Evolutionary conservation across 495 filamentous ascomycete genomes (phyloP), one percentile per base, ranked within the genome.

Genomic region (Penicillium egyptiacum): DNA sequence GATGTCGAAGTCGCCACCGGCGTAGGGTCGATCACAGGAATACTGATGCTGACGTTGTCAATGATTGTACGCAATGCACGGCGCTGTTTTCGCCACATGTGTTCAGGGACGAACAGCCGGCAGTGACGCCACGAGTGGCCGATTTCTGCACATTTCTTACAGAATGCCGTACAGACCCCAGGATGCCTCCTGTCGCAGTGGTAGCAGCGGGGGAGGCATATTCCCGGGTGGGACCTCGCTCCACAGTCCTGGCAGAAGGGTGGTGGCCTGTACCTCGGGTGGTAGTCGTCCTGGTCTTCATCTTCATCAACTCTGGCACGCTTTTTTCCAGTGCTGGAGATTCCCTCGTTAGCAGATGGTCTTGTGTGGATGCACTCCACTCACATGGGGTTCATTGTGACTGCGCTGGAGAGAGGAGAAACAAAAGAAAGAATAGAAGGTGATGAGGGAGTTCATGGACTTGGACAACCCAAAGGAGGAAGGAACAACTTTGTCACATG

Each of bases 121-220:
- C 50, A 52, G 16, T 41, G 50, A 4, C 14, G 9, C 33, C 22
- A 41, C 2, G 14, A 40, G n/a, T 52, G 50, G 20, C 50, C 50
- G 11, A 52, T 52, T 0, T 16, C 37, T 14, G n/a, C 35, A 5
- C 50, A 52, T 4, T 40, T 41, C 3, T 23, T 23, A 10, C 50
- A 52, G 25, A 52, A 52, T 2, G 50, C 50, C 0, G 49, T 51
- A 12, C 49, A 51, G 5, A 16, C 25, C 2, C 33, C 49, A 9
- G 2, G 2, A 3, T 51, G 49, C 1, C 6, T 25, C 3, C 8
- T 40, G 0, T 51, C 49, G 30, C 50, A 52, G 9, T 1, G 6
- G 1, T 17, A 23, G 5, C 50, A 52, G 23, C 16, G n/a, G 1
- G 14, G 4, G 2, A 6, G 16, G 0, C 37, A 52, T n/a, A 1